These are phyloP conservation scores for Epichloe hybrida DNA, from an alignment of 2,329 filamentous ascomycete species.

Conservation along the genomic window DNA sequence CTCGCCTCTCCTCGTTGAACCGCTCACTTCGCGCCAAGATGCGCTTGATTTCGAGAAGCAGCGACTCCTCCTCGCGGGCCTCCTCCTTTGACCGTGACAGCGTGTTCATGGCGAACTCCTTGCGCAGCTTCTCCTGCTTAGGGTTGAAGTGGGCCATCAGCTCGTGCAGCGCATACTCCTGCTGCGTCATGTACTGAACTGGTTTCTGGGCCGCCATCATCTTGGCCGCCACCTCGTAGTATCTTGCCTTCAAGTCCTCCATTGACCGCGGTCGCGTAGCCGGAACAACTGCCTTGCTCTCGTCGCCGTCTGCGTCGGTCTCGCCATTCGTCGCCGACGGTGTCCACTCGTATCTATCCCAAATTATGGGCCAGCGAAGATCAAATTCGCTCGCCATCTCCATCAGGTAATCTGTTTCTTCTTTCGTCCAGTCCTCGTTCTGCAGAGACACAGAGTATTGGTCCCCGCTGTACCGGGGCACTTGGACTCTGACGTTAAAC, in stretches of 20 bases:
- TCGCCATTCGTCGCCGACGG: conserved; percentile 32
- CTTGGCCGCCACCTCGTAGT: conserved; percentile 74
- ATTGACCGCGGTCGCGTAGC: conserved; percentile 49
- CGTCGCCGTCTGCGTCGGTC: conserved; percentile 30
- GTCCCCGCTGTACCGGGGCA: conserved; percentile 74
- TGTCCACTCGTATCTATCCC: conserved; percentile 77
- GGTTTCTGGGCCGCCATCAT: conserved; percentile 73
- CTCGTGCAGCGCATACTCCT: conserved; percentile 73
- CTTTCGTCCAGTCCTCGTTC: conserved; percentile 70
- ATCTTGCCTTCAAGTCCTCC: conserved; percentile 84
- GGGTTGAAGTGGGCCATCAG: conserved; percentile 80
- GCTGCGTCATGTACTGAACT: conserved; percentile 71
- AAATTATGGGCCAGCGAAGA: conserved; percentile 80
- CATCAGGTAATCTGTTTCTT: conserved; percentile 89
- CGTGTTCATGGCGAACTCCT: conserved; percentile 69
- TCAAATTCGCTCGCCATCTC: conserved; percentile 63
- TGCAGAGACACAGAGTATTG: conserved; percentile 68
- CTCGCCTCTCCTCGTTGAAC: conserved; percentile 76
- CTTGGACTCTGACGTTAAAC: conserved; percentile 69
- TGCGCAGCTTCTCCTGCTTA: conserved; percentile 62
- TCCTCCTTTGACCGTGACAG: conserved; percentile 74
- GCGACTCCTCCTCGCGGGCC: conserved; percentile 78
- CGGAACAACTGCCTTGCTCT: conserved; percentile 40
- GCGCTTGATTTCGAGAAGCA: conserved; percentile 81
- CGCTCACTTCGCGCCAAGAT: conserved; percentile 78